Base-by-base conservation (phyloP, 1,139 yeast species). In the Blastobotrys illinoisensis region DNA sequence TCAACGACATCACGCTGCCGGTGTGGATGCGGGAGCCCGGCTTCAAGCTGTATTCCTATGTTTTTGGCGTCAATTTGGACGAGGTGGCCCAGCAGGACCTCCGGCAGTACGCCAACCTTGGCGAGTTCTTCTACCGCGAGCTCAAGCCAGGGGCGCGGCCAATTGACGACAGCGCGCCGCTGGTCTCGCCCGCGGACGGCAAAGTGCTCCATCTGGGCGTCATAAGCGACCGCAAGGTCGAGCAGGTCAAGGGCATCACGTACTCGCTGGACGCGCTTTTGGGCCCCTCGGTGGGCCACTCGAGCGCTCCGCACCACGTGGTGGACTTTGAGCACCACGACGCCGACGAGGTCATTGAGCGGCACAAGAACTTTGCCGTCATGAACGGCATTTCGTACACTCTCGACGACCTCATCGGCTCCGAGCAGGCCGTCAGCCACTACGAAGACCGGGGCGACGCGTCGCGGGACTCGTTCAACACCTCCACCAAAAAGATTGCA, bases 191-290 rank as follows among this genome's bases (percentile, higher is more conserved):
- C 2, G 85, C 97, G 50, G 99, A 95, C 71, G 99, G 99, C 26
- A 86, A 81, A 61, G 86, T 95, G 7, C 75, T 95, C 58, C 91
- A 89, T 64, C 79, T 88, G 61, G 99, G 99, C 46, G 75, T 82
- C 24, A 89, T 91, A 53, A 72, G 76, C 56, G 86, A 85, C 56
- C 62, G 69, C 5, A 95, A 96, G 46, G 90, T 95, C 57, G 98
- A 93, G 71, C 98, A 93, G 69, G 98, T 95, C 50, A 95, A 95
- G 72, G 99, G 99, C 7, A 82, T 93, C 80, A 88, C 96, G 0
- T 95, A 95, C 69, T 86, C 96, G 1, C 79, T 93, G 14, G 95
- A 88, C 63, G 95, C 96, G 6, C 80, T 95, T 52, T 77, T 95
- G 52, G 99, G 99, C 1, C 68, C 68, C 44, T 61, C 66, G 32